phyloP scores from a whole-genome alignment of 495 filamentous ascomycete species.

The Friedmanniomyces endolithicus region DNA sequence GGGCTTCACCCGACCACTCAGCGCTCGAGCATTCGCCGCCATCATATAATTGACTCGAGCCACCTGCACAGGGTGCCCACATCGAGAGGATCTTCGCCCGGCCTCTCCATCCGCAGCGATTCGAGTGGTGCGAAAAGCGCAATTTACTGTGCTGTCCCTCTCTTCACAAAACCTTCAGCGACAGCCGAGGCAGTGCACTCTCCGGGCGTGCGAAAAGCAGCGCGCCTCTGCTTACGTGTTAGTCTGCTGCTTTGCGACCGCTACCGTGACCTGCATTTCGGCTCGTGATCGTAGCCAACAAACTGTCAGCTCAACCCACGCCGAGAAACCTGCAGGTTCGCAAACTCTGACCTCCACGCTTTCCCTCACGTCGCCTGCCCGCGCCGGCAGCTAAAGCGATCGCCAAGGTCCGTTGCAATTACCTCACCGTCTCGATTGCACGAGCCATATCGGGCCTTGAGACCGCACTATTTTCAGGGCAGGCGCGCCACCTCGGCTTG shows the following conservation, averaged over 20 bases:
- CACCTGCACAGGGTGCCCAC: not conserved
- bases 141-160: not conserved
- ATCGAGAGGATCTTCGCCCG: not conserved
- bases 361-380: not conserved
- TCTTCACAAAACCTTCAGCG: not conserved
- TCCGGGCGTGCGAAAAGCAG: not conserved
- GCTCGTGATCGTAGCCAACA: not conserved
- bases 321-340: not conserved
- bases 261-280: too few relatives aligned
- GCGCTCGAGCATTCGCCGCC: not conserved
- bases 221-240: not conserved
- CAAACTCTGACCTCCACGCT: not conserved
- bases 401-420: not conserved
- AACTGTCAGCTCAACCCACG: not conserved
- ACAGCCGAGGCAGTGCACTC: not conserved
- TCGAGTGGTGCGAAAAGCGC: not conserved
- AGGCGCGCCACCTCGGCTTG: constrained; percentile 11
- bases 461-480: constrained; percentile 20
- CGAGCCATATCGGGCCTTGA: constrained; percentile 5
- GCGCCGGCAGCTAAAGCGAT: constrained; percentile 10
- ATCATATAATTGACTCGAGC: not conserved
- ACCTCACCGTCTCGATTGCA: constrained; percentile 6
- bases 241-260: too few relatives aligned
- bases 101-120: not conserved
- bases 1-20: not conserved